Evolutionary conservation across 1,284 basidiomycete genomes (phyloP), one percentile per base, ranked within the genome.

Genomic region (Tranzscheliella williamsii): DNA sequence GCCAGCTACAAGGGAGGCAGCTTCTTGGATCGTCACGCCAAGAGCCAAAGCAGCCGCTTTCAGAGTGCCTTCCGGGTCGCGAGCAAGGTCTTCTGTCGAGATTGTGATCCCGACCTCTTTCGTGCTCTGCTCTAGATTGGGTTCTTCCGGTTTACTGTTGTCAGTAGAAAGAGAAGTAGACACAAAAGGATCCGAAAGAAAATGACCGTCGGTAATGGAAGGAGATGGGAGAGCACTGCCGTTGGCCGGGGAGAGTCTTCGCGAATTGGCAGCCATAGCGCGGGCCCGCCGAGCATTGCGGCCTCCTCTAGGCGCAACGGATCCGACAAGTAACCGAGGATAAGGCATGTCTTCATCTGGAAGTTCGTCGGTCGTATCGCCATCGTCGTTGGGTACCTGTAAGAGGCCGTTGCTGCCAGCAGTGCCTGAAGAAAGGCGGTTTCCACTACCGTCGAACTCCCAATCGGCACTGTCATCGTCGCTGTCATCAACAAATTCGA

Each of bases 321-420:
- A 76, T 20, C 75, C 75, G 27, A 77, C 67, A 9, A 77, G 58
- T 8, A 77, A 54, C 18, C 75, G 51, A 0, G 75, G 73, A 18
- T 73, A 77, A 0, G 73, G 73, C 75, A 77, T 77, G 30, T 77
- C 75, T 20, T 76, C 70, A 17, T 75, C 71, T 2, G 68, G 70
- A 2, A 77, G 65, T 46, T 77, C 75, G 40, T 77, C 75, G 4
- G 75, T 77, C 9, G 75, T 77, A 18, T 77, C 75, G 9, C 75
- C 75, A n/a, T 74, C 72, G 32, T 76, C 72, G 9, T 61, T 52
- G 17, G 44, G 52, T 11, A 43, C 39, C 24, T 55, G 49, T 23
- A 62, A 46, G 30, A 48, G 12, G 33, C 47, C 44, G 34, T 22
- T 36, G 38, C 47, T 50, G 26, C 24, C 34, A 9, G 51, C 34